These are phyloP conservation scores for Colletotrichum sp. DNA, from an alignment of 2,329 filamentous ascomycete species.

Conservation along the genomic window DNA sequence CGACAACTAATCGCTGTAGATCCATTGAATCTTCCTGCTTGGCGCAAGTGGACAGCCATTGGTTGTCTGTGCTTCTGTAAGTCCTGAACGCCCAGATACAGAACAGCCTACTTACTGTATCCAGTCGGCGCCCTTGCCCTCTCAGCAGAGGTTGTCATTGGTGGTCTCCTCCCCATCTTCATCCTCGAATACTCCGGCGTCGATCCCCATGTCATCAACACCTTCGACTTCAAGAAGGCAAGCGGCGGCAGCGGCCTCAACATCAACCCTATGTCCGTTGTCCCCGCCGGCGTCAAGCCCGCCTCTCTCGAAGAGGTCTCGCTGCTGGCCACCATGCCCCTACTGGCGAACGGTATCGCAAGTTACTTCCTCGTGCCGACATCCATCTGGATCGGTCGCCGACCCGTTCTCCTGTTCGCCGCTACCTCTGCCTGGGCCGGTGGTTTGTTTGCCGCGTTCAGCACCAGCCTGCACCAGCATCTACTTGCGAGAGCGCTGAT, in stretches of 20 bases:
- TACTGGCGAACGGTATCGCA: conserved; percentile 37
- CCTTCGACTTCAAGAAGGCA: conserved; percentile 21
- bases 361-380: conserved; percentile 39
- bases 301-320: conserved; percentile 32
- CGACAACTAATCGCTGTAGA: conserved; percentile 20
- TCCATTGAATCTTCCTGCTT: conserved; percentile 32
- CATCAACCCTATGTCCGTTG: conserved; percentile 25
- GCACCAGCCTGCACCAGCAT: conserved; percentile 31
- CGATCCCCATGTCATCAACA: conserved; percentile 29
- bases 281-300: conserved; percentile 26
- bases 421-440: conserved; percentile 36
- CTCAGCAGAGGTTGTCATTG: conserved; percentile 29
- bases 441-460: conserved; percentile 38
- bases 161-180: conserved; percentile 35
- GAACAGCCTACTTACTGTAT: not conserved
- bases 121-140: conserved; percentile 32
- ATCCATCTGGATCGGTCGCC: conserved; percentile 38
- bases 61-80: conserved; percentile 31
- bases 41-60: conserved; percentile 35
- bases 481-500: conserved; percentile 34
- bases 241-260: conserved; percentile 26
- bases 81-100: not conserved
- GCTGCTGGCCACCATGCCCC: conserved; percentile 35
- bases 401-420: conserved; percentile 36
- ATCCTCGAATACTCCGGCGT: conserved; percentile 36